These are phyloP conservation scores for Cunninghamia lanceolata DNA, from an alignment of 75 land plant species.

Conservation along the genomic window DNA sequence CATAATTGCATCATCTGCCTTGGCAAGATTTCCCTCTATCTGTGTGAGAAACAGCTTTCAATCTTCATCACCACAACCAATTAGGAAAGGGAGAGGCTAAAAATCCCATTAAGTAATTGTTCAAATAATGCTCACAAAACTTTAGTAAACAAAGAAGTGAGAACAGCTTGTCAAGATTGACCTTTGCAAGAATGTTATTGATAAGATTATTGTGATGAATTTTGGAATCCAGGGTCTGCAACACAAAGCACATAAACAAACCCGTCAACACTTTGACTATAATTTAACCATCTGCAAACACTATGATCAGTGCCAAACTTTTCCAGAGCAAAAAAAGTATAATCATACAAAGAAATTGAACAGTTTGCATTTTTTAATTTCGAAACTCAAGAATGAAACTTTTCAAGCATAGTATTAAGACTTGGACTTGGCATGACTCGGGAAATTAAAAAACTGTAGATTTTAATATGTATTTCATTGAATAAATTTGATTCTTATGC, in stretches of 20 bases:
- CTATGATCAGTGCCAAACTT: background rate
- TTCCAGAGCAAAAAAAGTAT: background rate
- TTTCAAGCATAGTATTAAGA: background rate
- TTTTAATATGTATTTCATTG: too few relatives aligned
- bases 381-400: background rate
- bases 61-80: background rate
- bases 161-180: conserved; percentile 15
- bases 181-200: conserved; percentile 98
- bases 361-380: background rate
- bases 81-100: background rate
- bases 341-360: background rate
- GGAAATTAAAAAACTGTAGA: too few relatives aligned
- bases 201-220: conserved; percentile 99
- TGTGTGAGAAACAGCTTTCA: conserved; percentile 24
- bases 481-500: too few relatives aligned
- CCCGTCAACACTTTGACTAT: background rate
- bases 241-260: conserved; percentile 1
- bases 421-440: too few relatives aligned
- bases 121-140: background rate
- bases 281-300: background rate
- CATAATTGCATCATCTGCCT: conserved; percentile 98
- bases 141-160: conserved; percentile 3
- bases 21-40: conserved; percentile 96
- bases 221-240: conserved; percentile 96
- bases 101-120: background rate